phyloP scores from a whole-genome alignment of 2,329 filamentous ascomycete species.

The Magnaporthiopsis poae region DNA sequence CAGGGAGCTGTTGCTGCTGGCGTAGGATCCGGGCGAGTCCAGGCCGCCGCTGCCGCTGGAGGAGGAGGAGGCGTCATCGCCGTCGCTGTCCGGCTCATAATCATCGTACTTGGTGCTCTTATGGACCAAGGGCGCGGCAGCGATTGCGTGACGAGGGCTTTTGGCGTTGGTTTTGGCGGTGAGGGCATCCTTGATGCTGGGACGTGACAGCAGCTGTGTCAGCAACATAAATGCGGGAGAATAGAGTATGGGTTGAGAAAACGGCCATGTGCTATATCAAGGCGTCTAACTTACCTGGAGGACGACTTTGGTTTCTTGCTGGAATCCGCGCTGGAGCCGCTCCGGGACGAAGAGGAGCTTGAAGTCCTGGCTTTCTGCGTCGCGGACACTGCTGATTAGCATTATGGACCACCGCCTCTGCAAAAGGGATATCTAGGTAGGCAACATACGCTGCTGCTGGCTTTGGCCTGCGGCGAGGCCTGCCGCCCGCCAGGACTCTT shows the following conservation, averaged over 20 bases:
- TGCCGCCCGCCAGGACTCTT: background rate
- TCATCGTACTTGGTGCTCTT: background rate
- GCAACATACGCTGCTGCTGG: too few species aligned
- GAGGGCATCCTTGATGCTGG: too few species aligned
- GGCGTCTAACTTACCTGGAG: too few species aligned
- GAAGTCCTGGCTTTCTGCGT: background rate
- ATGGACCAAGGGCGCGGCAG: background rate
- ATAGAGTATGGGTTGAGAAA: too few species aligned
- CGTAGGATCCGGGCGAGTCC: background rate
- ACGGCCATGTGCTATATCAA: too few species aligned
- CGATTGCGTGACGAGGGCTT: background rate
- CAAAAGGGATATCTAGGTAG: too few species aligned
- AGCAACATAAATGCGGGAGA: too few species aligned
- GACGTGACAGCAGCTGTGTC: too few species aligned
- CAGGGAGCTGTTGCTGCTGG: background rate
- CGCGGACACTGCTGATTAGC: too few species aligned
- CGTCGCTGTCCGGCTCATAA: background rate
- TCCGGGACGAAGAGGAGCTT: background rate
- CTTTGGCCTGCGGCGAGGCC: constrained; percentile 7
- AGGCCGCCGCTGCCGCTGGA: background rate
- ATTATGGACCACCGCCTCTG: too few species aligned
- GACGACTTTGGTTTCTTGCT: background rate
- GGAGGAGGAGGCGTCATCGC: background rate
- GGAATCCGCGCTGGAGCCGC: background rate
- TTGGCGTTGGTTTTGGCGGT: background rate